phyloP scores from a whole-genome alignment of 176 grass and related monocot species.

The Carex littledalei region DNA sequence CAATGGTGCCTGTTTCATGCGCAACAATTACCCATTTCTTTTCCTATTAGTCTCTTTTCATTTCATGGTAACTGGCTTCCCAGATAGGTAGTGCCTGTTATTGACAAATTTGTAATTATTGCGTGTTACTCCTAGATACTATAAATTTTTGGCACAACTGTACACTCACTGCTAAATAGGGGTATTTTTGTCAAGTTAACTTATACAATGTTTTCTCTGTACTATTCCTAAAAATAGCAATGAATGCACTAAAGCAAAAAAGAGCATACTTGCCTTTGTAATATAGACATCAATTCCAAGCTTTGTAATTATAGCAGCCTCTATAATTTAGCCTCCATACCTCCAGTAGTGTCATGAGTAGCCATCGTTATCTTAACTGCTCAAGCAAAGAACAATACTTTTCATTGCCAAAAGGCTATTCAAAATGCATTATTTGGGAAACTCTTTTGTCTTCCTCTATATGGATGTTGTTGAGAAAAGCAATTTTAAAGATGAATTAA shows the following conservation, averaged over 20 bases:
- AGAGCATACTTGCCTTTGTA: constrained; percentile 44
- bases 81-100: background rate
- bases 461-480: background rate
- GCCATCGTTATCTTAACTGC: constrained; percentile 54
- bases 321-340: constrained; percentile 83
- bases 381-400: constrained; percentile 9
- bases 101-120: background rate
- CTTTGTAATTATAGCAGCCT: constrained; percentile 74
- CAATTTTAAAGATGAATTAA: constrained; percentile 1
- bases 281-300: constrained; percentile 89
- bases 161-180: background rate
- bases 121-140: background rate
- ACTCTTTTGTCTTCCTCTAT: background rate
- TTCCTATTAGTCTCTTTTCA: background rate
- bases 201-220: background rate
- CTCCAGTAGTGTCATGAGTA: constrained; percentile 81
- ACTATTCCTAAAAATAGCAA: too few species aligned
- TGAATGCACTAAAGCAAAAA: background rate
- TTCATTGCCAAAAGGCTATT: background rate
- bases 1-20: too few species aligned
- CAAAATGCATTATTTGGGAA: background rate
- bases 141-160: background rate
- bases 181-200: background rate
- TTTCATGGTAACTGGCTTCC: background rate
- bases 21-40: background rate